A percentile compares a stretch with the other conserved stretches of the same genome.
phyloP scores from a whole-genome alignment of 163 green algal genomes.

The Trebouxiophyceae sp. region DNA sequence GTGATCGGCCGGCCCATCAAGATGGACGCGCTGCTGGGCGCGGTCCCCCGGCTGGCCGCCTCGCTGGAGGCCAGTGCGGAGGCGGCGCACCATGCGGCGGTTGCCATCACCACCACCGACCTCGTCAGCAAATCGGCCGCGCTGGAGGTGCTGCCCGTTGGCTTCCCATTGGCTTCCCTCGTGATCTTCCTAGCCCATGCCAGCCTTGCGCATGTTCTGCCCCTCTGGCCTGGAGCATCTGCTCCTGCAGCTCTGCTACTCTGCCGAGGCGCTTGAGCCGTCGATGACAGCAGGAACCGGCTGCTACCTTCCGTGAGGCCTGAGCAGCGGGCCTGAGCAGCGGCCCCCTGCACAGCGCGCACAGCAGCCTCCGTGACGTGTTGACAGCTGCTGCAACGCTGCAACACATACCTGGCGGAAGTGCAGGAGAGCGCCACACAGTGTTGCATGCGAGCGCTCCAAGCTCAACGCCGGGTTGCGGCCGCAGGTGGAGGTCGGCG shows the following conservation, averaged over 20 bases:
- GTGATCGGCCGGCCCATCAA: constrained; percentile 96
- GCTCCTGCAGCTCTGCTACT: too few species aligned
- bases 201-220: too few species aligned
- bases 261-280: too few species aligned
- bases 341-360: too few species aligned
- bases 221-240: too few species aligned
- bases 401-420: too few species aligned
- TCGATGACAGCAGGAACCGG: too few species aligned
- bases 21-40: constrained; percentile 64
- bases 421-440: too few species aligned
- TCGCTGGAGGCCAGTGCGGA: constrained; percentile 43
- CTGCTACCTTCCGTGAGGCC: too few species aligned
- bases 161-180: neutral
- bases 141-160: constrained; percentile 48
- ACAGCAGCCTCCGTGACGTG: neutral
- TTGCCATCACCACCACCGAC: constrained; percentile 96
- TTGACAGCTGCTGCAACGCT: neutral
- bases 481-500: constrained; percentile 60
- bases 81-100: constrained; percentile 69
- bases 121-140: constrained; percentile 69
- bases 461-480: too few species aligned
- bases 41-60: constrained; percentile 59
- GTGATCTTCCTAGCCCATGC: too few species aligned
- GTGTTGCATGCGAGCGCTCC: neutral
- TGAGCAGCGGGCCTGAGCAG: too few species aligned